Conservation (phyloP, 2,329 filamentous ascomycete genomes). For the Zarea fungicola region DNA sequence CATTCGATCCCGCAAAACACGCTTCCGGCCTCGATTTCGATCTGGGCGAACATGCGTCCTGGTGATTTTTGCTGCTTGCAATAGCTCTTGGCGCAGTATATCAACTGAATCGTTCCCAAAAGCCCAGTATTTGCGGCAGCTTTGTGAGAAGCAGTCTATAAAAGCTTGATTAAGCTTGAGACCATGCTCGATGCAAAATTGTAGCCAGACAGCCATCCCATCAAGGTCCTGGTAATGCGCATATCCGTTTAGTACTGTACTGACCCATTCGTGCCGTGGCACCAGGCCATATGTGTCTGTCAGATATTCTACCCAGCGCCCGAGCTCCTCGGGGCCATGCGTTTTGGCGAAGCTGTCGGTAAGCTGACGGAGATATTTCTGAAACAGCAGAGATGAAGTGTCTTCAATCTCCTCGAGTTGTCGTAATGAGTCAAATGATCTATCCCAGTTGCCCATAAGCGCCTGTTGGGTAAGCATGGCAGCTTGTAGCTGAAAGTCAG, state of each 20-base stretch:
- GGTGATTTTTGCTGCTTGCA: no score
- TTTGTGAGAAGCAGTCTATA: slow-evolving; percentile 20
- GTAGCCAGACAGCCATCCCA: slow-evolving; percentile 26
- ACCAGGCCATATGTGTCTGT: slow-evolving; percentile 22
- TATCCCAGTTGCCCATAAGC: background rate
- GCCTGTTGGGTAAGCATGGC: slow-evolving; percentile 5
- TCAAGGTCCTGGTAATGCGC: slow-evolving; percentile 25
- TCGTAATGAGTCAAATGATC: background rate
- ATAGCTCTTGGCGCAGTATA: no score
- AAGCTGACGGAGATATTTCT: background rate
- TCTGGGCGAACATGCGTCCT: no score
- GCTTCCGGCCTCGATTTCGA: no score
- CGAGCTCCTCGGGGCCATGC: slow-evolving; percentile 23
- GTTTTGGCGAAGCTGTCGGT: slow-evolving; percentile 19
- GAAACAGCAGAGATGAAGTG: background rate
- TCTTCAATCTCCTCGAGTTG: background rate
- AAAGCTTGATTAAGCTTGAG: slow-evolving; percentile 26
- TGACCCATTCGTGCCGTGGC: slow-evolving; percentile 24
- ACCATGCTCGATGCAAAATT: slow-evolving; percentile 26
- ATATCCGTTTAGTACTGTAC: slow-evolving; percentile 26
- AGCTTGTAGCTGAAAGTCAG: slow-evolving; percentile 5
- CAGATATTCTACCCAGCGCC: slow-evolving; percentile 25
- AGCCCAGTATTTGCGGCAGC: slow-evolving; percentile 8
- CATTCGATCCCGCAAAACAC: no score
- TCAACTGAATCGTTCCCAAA: background rate